Percentiles rank a stretch among this genome's conserved stretches.
phyloP scores from a whole-genome alignment of 176 grass and related monocot species.

The Musa schizocarpa region DNA sequence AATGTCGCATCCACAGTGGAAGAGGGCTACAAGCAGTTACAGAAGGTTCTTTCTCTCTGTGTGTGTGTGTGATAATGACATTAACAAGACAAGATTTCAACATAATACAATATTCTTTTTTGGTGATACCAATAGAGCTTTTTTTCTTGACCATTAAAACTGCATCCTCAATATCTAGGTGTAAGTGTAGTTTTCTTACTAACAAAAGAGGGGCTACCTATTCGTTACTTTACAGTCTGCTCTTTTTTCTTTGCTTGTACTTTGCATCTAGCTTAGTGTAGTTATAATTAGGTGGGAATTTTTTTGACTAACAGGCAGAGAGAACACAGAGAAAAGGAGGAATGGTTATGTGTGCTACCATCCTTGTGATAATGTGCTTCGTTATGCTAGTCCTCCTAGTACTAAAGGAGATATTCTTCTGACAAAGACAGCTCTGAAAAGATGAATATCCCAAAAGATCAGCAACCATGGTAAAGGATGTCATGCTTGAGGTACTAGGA shows the following conservation, averaged over 20 bases:
- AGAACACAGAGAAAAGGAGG: conserved; percentile 85
- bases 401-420: conserved; percentile 74
- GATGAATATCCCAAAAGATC: background rate
- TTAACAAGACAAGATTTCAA: no score
- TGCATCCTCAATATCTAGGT: no score
- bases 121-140: no score
- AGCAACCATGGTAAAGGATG: background rate
- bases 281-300: no score
- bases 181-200: background rate
- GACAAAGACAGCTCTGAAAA: conserved; percentile 10
- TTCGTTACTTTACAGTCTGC: background rate
- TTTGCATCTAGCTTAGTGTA: background rate
- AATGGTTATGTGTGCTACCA: conserved; percentile 86
- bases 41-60: conserved; percentile 8
- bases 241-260: background rate
- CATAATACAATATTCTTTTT: no score
- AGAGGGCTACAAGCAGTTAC: conserved; percentile 21
- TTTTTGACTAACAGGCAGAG: conserved; percentile 51
- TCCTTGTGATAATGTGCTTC: conserved; percentile 89
- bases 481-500: background rate
- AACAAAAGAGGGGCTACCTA: background rate
- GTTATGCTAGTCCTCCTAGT: conserved; percentile 87
- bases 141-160: no score
- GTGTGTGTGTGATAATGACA: background rate
- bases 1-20: conserved; percentile 48